phyloP scores from a whole-genome alignment of 148 eudicot species.

The Hydrangea macrophylla region DNA sequence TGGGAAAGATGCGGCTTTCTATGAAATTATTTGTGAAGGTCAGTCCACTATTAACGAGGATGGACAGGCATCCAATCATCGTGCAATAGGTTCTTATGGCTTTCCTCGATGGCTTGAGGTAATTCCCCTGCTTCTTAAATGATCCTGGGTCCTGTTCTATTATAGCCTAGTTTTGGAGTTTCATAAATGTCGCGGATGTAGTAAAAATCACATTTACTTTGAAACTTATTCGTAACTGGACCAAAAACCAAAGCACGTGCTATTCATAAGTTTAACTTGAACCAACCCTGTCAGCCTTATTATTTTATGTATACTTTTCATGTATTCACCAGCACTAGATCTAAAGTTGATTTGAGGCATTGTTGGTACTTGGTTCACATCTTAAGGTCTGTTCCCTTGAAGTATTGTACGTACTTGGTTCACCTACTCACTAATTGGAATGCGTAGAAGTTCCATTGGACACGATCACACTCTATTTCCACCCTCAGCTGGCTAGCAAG shows the following conservation, averaged over 20 bases:
- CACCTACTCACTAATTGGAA: too few species aligned
- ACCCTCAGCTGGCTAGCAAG: too few species aligned
- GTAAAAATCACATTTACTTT: too few species aligned
- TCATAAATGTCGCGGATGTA: too few species aligned
- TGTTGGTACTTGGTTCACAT: too few species aligned
- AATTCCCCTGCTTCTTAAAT: conserved; percentile 19
- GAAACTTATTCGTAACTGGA: not conserved
- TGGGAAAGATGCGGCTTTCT: conserved; percentile 52
- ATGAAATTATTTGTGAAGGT: conserved; percentile 73
- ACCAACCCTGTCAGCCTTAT: not conserved
- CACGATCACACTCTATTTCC: too few species aligned
- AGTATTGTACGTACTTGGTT: too few species aligned
- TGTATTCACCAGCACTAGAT: not conserved
- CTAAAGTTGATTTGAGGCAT: too few species aligned
- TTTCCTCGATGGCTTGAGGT: conserved; percentile 98
- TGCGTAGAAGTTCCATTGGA: too few species aligned
- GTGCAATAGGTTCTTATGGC: conserved; percentile 85
- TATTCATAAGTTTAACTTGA: not conserved
- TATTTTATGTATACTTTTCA: not conserved
- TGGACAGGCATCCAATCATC: conserved; percentile 66
- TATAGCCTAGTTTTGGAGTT: not conserved
- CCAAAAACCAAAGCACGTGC: too few species aligned
- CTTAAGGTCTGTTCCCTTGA: too few species aligned
- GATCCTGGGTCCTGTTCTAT: not conserved
- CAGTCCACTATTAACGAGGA: conserved; percentile 59